A percentile compares a stretch with the other conserved stretches of the same genome.
Conservation (phyloP, 176 grass and related monocot species). For the Coix lacrymajobi region DNA sequence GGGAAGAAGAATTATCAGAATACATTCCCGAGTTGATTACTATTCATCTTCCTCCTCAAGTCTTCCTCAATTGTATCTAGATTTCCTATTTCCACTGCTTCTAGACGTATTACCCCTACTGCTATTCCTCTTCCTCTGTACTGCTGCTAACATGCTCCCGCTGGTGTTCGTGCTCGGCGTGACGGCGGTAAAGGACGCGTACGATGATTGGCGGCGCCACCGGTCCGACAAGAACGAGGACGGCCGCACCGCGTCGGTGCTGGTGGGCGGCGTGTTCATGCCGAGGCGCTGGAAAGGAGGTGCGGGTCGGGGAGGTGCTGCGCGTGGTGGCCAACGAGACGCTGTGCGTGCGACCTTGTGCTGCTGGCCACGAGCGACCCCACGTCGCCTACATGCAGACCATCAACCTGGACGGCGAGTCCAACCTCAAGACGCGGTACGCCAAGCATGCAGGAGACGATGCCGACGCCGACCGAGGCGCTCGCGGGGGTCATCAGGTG, state of each 20-base stretch:
- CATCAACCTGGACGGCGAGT: conserved; percentile 97
- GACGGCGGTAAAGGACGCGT: too few relatives aligned
- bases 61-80: too few relatives aligned
- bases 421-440: conserved; percentile 92
- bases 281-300: conserved; percentile 66
- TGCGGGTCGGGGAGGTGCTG: conserved; percentile 68
- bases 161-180: too few relatives aligned
- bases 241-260: conserved; percentile 33
- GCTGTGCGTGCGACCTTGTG: conserved; percentile 85
- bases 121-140: too few relatives aligned
- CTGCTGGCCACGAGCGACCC: conserved; percentile 82
- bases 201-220: too few relatives aligned
- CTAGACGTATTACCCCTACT: too few relatives aligned
- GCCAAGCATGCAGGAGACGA: conserved; percentile 85
- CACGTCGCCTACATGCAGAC: conserved; percentile 87
- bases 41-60: too few relatives aligned
- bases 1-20: too few relatives aligned
- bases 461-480: conserved; percentile 26
- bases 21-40: too few relatives aligned
- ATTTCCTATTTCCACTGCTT: too few relatives aligned
- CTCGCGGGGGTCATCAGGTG: conserved; percentile 60
- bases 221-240: conserved; percentile 77
- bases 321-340: conserved; percentile 55
- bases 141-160: too few relatives aligned
- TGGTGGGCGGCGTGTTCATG: conserved; percentile 44